phyloP scores from a whole-genome alignment of 1,284 basidiomycete genomes.

The Cryptococcus hybrid region DNA sequence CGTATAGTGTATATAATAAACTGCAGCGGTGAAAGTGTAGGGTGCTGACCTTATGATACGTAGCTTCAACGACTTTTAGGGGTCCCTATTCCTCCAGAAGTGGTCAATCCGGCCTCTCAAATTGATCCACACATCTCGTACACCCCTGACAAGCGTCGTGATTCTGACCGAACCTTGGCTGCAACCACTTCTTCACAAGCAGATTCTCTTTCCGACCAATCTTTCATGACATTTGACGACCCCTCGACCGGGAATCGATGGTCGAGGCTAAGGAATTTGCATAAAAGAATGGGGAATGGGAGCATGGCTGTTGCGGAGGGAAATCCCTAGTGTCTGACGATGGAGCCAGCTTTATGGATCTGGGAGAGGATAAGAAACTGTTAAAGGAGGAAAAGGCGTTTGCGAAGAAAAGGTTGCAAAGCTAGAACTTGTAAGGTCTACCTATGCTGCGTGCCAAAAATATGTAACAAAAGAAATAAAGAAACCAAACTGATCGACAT shows the following conservation, averaged over 20 bases:
- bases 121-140: neutral
- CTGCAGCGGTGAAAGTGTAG: neutral
- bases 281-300: neutral
- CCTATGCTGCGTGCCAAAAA: neutral
- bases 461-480: neutral
- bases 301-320: neutral
- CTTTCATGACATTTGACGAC: conserved; percentile 13
- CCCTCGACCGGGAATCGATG: conserved; percentile 6
- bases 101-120: conserved; percentile 2
- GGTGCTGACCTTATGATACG: neutral
- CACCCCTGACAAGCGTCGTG: neutral
- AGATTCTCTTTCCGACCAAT: neutral
- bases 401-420: conserved; percentile 21
- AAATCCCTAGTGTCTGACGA: neutral
- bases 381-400: conserved; percentile 13
- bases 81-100: conserved; percentile 17
- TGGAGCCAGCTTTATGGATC: conserved; percentile 20
- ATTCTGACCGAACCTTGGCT: neutral
- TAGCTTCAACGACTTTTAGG: conserved; percentile 33
- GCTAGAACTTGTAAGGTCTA: conserved; percentile 26
- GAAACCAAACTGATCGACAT: neutral
- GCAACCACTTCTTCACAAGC: neutral
- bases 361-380: conserved; percentile 9
- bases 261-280: conserved; percentile 1
- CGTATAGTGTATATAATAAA: no score